Conservation (phyloP, 108 stramenopile species). For the Fragilaria crotonensis region DNA sequence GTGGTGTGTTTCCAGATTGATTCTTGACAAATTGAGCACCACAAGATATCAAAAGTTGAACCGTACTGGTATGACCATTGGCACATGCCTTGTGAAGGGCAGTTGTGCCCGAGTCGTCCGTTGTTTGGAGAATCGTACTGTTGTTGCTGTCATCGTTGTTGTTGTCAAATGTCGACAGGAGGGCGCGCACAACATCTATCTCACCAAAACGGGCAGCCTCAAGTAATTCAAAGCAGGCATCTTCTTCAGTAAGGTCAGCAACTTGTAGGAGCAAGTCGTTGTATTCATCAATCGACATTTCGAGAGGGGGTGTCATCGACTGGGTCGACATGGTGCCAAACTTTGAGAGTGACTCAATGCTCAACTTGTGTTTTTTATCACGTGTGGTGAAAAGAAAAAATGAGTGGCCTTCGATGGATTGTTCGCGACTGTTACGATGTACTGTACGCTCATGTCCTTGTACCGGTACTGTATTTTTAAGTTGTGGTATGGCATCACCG, state of each 20-base stretch:
- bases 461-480: too few species aligned
- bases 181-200: slow-evolving; percentile 54
- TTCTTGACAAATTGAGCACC: slow-evolving; percentile 35
- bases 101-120: slow-evolving; percentile 35
- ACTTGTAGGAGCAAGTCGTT: slow-evolving; percentile 25
- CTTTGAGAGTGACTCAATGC: too few species aligned
- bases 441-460: too few species aligned
- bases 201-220: slow-evolving; percentile 77
- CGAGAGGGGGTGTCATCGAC: slow-evolving; percentile 16
- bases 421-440: too few species aligned
- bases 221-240: slow-evolving; percentile 49
- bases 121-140: slow-evolving; percentile 22
- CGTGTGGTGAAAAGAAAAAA: too few species aligned
- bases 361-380: too few species aligned
- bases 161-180: slow-evolving; percentile 29
- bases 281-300: slow-evolving; percentile 29
- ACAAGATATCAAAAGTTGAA: slow-evolving; percentile 33
- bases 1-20: slow-evolving; percentile 65
- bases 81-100: slow-evolving; percentile 80
- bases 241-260: slow-evolving; percentile 28
- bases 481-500: too few species aligned
- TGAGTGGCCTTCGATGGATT: too few species aligned
- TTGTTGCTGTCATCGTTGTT: too few species aligned
- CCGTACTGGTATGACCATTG: slow-evolving; percentile 55
- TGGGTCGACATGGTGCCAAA: too few species aligned